phyloP scores from a whole-genome alignment of 768 basidiomycete species.

The Myochromella boudieri region DNA sequence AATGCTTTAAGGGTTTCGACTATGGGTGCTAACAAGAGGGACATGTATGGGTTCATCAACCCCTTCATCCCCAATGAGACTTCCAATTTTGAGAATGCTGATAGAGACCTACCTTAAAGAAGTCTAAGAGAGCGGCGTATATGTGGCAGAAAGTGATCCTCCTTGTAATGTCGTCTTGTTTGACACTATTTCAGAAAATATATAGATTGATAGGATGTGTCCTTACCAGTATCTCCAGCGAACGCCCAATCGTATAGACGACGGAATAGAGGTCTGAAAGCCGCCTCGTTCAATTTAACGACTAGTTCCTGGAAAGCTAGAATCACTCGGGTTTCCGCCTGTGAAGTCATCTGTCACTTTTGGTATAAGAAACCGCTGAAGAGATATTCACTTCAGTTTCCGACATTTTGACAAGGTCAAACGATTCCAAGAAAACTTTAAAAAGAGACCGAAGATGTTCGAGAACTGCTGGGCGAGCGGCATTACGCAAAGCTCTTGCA shows the following conservation, averaged over 20 bases:
- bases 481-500: conserved; percentile 60
- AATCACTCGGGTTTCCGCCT: conserved; percentile 59
- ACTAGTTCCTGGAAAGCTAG: conserved; percentile 86
- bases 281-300: conserved; percentile 87
- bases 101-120: conserved; percentile 72
- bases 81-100: neutral
- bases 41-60: conserved; percentile 91
- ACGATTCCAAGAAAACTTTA: conserved; percentile 76
- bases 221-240: conserved; percentile 50
- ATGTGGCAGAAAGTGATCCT: conserved; percentile 75
- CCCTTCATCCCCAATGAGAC: conserved; percentile 38
- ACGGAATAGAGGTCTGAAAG: conserved; percentile 91
- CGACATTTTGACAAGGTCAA: conserved; percentile 51
- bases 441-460: conserved; percentile 69
- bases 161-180: conserved; percentile 38
- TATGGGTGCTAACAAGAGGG: conserved; percentile 69
- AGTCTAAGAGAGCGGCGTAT: conserved; percentile 73
- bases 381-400: conserved; percentile 9
- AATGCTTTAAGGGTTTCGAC: conserved; percentile 60
- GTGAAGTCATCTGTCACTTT: neutral
- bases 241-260: conserved; percentile 96
- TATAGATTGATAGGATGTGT: neutral
- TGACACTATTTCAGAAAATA: conserved; percentile 1
- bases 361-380: neutral
- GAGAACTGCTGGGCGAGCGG: conserved; percentile 61